phyloP scores from a whole-genome alignment of 1,139 yeast genomes.

The Kurtzmaniella quercitrusa region DNA sequence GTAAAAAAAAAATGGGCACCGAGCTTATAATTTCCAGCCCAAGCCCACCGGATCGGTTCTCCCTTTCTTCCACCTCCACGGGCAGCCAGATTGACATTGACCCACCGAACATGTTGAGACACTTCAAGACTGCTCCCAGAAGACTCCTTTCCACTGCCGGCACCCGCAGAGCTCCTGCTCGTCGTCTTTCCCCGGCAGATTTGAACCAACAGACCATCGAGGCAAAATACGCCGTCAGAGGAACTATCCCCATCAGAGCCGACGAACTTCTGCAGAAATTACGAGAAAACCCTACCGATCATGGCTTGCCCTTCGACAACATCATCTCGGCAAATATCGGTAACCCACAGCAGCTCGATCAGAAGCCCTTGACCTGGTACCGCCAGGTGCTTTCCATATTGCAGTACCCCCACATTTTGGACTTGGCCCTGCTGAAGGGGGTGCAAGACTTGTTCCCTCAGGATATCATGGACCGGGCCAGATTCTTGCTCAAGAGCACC shows the following conservation, averaged over 20 bases:
- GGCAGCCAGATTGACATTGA: background rate
- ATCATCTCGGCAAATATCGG: slow-evolving; percentile 93
- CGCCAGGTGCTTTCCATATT: slow-evolving; percentile 82
- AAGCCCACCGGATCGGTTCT: background rate
- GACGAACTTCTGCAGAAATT: slow-evolving; percentile 65
- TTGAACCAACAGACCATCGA: slow-evolving; percentile 70
- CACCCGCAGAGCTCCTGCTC: background rate
- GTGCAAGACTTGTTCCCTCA: slow-evolving; percentile 44
- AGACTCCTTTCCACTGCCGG: background rate
- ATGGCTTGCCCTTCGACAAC: slow-evolving; percentile 67
- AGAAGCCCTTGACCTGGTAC: slow-evolving; percentile 90
- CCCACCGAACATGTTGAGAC: background rate
- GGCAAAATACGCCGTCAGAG: slow-evolving; percentile 95
- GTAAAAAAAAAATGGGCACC: background rate
- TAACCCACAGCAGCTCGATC: slow-evolving; percentile 94
- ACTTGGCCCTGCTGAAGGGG: slow-evolving; percentile 20
- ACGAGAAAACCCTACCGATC: slow-evolving; percentile 46
- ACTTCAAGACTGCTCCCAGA: background rate
- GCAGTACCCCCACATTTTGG: slow-evolving; percentile 74
- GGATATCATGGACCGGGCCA: slow-evolving; percentile 76
- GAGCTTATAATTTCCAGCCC: background rate
- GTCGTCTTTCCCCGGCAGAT: slow-evolving; percentile 33
- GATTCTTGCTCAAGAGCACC: slow-evolving; percentile 50
- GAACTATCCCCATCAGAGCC: slow-evolving; percentile 87
- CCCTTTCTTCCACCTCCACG: background rate